phyloP scores from a whole-genome alignment of 257 asterid species.

The Solanum chilense region DNA sequence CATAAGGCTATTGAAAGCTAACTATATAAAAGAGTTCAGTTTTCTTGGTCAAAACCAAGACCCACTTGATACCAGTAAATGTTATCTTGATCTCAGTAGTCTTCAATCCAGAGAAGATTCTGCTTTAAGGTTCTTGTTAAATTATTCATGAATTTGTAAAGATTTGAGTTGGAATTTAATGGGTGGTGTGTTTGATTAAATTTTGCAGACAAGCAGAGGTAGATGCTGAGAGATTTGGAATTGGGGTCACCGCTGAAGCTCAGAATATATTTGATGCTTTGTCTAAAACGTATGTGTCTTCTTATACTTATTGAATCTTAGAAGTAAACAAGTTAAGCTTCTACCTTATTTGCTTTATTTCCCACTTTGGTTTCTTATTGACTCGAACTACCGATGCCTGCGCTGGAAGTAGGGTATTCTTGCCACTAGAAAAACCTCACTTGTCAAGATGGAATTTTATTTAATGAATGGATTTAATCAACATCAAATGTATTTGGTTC shows the following conservation, averaged over 20 bases:
- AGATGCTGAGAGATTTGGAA: slow-evolving; percentile 91
- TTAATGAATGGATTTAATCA: background rate
- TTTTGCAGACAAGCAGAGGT: slow-evolving; percentile 75
- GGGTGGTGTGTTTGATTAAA: background rate
- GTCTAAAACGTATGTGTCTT: slow-evolving; percentile 69
- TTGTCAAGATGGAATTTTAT: background rate
- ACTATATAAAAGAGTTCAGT: slow-evolving; percentile 64
- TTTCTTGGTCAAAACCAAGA: slow-evolving; percentile 75
- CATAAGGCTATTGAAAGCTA: slow-evolving; percentile 76
- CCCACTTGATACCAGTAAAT: slow-evolving; percentile 74
- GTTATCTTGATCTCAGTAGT: slow-evolving; percentile 61
- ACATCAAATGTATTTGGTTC: background rate
- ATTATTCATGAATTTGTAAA: background rate
- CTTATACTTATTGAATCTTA: background rate
- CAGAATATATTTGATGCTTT: slow-evolving; percentile 86
- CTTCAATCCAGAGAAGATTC: slow-evolving; percentile 88
- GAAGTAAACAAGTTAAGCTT: background rate
- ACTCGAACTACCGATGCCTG: background rate
- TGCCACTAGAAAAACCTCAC: background rate
- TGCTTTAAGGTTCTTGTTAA: slow-evolving; percentile 49
- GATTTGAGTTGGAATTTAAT: background rate
- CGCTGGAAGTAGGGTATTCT: background rate
- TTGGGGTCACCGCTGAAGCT: slow-evolving; percentile 90
- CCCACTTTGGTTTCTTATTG: background rate
- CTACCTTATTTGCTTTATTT: background rate